phyloP scores from a whole-genome alignment of 768 basidiomycete genomes.

The Neoboletus magnificus region DNA sequence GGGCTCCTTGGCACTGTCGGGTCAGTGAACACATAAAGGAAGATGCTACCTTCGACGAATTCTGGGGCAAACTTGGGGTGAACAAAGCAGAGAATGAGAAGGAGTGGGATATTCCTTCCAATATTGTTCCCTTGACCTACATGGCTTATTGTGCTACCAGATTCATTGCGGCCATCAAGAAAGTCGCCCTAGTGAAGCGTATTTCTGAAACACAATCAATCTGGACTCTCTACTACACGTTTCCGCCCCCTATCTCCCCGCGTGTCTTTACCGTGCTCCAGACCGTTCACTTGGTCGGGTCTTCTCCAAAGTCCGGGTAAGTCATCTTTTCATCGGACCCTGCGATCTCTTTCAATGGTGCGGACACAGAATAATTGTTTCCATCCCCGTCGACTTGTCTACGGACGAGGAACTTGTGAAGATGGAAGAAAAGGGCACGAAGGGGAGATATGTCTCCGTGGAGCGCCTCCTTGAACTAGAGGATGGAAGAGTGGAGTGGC shows the following conservation, averaged over 20 bases:
- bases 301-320: conserved; percentile 58
- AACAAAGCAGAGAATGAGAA: conserved; percentile 69
- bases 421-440: conserved; percentile 61
- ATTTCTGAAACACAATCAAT: conserved; percentile 62
- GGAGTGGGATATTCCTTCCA: conserved; percentile 44
- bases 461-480: conserved; percentile 63
- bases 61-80: conserved; percentile 65
- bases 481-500: conserved; percentile 68
- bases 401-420: conserved; percentile 54
- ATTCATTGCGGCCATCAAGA: conserved; percentile 62
- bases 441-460: conserved; percentile 66
- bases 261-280: conserved; percentile 76
- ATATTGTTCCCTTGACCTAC: neutral
- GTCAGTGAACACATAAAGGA: conserved; percentile 59
- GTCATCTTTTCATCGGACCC: conserved; percentile 14
- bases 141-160: conserved; percentile 34
- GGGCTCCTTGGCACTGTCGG: conserved; percentile 65
- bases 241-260: conserved; percentile 66
- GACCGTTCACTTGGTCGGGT: conserved; percentile 49
- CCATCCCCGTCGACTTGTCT: conserved; percentile 66
- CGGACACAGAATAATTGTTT: conserved; percentile 40
- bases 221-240: conserved; percentile 73
- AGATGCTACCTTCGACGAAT: conserved; percentile 70
- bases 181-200: conserved; percentile 58
- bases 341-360: neutral